Percentiles rank a stretch among this genome's conserved stretches.
Conservation (phyloP, 1,284 basidiomycete species). For the Sanghuangporus weigelae region DNA sequence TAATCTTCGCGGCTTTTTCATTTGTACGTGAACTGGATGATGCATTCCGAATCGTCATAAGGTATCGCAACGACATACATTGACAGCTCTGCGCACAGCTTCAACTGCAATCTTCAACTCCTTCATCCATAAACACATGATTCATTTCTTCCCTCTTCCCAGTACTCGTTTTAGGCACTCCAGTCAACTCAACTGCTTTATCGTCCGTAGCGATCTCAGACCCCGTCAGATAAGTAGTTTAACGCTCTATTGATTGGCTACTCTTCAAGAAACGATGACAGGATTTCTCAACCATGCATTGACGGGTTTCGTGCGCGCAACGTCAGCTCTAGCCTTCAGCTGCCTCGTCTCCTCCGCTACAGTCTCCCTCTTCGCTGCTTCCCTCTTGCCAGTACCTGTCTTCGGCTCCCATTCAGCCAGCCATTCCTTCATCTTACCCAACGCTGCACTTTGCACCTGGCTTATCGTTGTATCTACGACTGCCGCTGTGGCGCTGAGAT, state of each 20-base stretch:
- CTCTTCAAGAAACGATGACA: neutral
- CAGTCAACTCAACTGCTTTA: too few relatives aligned
- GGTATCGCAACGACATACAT: too few relatives aligned
- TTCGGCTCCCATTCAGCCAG: conserved; percentile 36
- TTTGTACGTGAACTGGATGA: too few relatives aligned
- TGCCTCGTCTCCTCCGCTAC: neutral
- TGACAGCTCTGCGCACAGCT: too few relatives aligned
- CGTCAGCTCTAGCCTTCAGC: neutral
- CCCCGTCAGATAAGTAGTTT: too few relatives aligned
- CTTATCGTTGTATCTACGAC: conserved; percentile 45
- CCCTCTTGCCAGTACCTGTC: neutral
- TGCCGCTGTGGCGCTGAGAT: conserved; percentile 41
- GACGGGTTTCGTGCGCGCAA: neutral
- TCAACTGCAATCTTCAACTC: too few relatives aligned
- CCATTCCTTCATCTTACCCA: conserved; percentile 47
- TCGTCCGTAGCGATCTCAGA: too few relatives aligned
- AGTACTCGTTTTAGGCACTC: too few relatives aligned
- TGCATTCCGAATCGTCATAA: too few relatives aligned
- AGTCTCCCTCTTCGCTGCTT: neutral
- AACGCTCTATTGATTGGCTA: neutral
- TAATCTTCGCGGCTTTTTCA: too few relatives aligned
- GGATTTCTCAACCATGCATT: conserved; percentile 10
- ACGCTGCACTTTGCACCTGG: conserved; percentile 44
- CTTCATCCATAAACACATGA: too few relatives aligned
- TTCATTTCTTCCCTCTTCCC: too few relatives aligned